Conservation (phyloP, 2,329 filamentous ascomycete species). For the Pseudopyrenochaeta lycopersici region DNA sequence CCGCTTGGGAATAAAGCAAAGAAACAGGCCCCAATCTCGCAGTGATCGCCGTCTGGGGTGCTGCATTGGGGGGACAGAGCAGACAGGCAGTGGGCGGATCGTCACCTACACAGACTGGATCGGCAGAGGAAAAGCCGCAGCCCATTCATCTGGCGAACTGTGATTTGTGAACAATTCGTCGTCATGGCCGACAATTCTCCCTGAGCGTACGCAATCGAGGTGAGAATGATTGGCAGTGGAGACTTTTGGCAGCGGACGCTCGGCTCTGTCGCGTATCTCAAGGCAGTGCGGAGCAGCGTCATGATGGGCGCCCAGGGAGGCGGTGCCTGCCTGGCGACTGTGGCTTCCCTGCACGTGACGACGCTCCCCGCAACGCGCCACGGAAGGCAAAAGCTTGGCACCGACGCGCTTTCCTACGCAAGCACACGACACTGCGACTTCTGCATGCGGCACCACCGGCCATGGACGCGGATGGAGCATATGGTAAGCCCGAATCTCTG, state of each 20-base stretch:
- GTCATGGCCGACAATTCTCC: neutral
- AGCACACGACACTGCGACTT: constrained; percentile 29
- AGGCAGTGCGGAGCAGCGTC: neutral
- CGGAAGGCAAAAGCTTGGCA: constrained; percentile 10
- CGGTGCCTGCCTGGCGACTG: neutral
- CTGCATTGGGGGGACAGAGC: constrained; percentile 21
- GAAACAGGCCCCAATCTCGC: constrained; percentile 14
- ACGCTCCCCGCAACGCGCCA: constrained; percentile 29
- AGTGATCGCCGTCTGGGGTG: constrained; percentile 29
- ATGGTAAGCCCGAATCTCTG: constrained; percentile 29
- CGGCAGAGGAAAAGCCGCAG: constrained; percentile 7
- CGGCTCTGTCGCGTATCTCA: constrained; percentile 8
- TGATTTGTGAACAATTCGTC: neutral
- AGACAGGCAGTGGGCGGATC: constrained; percentile 8
- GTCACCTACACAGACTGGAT: neutral
- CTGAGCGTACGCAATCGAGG: neutral
- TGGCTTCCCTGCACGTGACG: constrained; percentile 13
- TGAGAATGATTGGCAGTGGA: neutral
- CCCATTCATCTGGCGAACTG: neutral
- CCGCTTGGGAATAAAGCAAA: constrained; percentile 19
- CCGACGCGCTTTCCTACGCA: constrained; percentile 19
- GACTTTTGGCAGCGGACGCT: neutral
- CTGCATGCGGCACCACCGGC: constrained; percentile 24
- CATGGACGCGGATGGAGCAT: constrained; percentile 36
- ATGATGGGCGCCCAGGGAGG: neutral